Conservation (phyloP, 2,329 filamentous ascomycete species). For the Lachnellula subtilissima region DNA sequence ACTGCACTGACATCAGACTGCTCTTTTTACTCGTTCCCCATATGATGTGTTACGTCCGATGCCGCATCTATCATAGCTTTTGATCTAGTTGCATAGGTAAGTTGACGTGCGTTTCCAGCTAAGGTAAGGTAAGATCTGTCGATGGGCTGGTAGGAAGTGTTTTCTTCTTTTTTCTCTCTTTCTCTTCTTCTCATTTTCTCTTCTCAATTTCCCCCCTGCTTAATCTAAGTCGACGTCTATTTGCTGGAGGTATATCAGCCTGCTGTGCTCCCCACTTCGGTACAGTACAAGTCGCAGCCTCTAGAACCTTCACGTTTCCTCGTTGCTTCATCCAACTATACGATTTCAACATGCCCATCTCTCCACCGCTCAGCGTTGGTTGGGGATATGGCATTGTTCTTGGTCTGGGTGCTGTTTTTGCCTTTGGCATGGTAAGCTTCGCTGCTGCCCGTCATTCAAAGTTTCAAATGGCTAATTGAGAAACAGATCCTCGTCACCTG, state of each 20-base stretch:
- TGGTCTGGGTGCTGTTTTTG: constrained; percentile 56
- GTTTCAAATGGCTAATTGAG: background rate
- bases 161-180: background rate
- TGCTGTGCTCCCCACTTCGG: background rate
- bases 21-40: background rate
- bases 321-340: background rate
- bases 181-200: background rate
- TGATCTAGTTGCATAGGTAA: background rate
- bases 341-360: constrained; percentile 26
- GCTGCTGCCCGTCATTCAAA: background rate
- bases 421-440: constrained; percentile 54
- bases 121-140: background rate
- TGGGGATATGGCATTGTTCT: constrained; percentile 62
- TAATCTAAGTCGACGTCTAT: no score
- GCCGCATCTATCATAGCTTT: background rate
- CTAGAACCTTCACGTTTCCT: background rate
- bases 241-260: background rate
- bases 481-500: constrained; percentile 32
- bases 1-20: background rate
- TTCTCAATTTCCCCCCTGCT: background rate
- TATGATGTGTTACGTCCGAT: background rate
- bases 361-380: constrained; percentile 33
- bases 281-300: background rate
- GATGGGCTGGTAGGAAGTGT: no score
- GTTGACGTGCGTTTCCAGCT: background rate